Evolutionary conservation across 2,329 filamentous ascomycete species (phyloP).

Genomic region (Fusarium robinianum): DNA sequence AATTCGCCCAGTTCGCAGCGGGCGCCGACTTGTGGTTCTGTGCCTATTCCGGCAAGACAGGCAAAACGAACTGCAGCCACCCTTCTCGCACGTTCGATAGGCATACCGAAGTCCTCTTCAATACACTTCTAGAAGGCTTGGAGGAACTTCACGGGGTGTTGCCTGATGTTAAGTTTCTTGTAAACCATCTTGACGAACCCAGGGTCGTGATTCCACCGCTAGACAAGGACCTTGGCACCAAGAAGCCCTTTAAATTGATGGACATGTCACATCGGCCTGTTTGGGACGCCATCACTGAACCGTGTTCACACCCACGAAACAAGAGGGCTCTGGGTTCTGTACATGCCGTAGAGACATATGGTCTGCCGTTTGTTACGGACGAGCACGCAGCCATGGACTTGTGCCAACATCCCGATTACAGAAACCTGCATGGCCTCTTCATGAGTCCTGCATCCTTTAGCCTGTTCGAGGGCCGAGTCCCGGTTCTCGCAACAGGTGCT

Average conservation of each 20-base stretch:
- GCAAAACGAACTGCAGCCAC: slow-evolving; percentile 43
- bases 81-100: slow-evolving; percentile 41
- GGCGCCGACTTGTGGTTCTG: slow-evolving; percentile 47
- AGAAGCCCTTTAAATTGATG: slow-evolving; percentile 21
- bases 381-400: slow-evolving; percentile 40
- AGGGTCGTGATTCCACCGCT: slow-evolving; percentile 42
- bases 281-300: slow-evolving; percentile 41
- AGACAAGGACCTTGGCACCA: background rate
- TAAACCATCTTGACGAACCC: slow-evolving; percentile 56
- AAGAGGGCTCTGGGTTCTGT: background rate
- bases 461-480: slow-evolving; percentile 47
- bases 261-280: slow-evolving; percentile 36
- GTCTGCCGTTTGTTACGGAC: slow-evolving; percentile 45
- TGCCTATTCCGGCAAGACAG: slow-evolving; percentile 30
- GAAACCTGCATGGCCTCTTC: slow-evolving; percentile 50
- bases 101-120: slow-evolving; percentile 40
- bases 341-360: slow-evolving; percentile 28
- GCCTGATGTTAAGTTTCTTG: slow-evolving; percentile 48
- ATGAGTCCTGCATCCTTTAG: slow-evolving; percentile 49
- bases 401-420: slow-evolving; percentile 52
- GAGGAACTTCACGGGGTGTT: slow-evolving; percentile 32
- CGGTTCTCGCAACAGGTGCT: slow-evolving; percentile 51
- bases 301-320: slow-evolving; percentile 27
- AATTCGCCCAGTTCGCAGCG: slow-evolving; percentile 24
- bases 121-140: slow-evolving; percentile 38